Conservation (phyloP, 192 early-diverging fungal species). For the Mortierella alpina region DNA sequence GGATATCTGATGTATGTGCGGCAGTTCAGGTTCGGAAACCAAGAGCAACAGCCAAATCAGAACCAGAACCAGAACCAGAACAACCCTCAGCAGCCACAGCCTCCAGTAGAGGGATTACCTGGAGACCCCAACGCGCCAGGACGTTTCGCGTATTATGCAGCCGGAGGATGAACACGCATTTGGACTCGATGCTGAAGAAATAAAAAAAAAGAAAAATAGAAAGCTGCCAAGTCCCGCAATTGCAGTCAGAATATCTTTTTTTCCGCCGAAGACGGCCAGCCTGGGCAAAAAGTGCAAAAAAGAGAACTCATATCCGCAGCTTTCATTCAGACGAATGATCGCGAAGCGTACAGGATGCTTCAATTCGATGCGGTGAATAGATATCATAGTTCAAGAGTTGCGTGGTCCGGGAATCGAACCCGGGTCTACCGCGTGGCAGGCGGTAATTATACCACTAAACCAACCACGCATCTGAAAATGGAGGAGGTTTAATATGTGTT, state of each 20-base stretch:
- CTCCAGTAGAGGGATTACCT: conserved; percentile 14
- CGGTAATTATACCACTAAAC: conserved; percentile 84
- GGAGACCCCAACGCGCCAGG: conserved; percentile 43
- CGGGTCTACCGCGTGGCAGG: conserved; percentile 83
- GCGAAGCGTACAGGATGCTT: no score
- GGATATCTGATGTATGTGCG: conserved; percentile 70
- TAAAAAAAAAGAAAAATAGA: no score
- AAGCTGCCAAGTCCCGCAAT: no score
- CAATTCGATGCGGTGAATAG: no score
- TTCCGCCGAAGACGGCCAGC: no score
- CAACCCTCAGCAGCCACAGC: conserved; percentile 1
- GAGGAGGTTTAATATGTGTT: no score
- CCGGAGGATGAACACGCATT: conserved; percentile 20
- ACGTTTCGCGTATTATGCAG: conserved; percentile 47
- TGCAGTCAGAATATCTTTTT: no score
- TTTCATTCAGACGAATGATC: no score
- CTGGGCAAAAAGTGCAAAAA: no score
- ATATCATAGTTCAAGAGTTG: conserved; percentile 13
- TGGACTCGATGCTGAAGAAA: no score
- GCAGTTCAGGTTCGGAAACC: conserved; percentile 61
- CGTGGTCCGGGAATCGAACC: conserved; percentile 80
- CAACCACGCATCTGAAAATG: conserved; percentile 34
- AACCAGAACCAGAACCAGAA: conserved; percentile 15
- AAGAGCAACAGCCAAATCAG: conserved; percentile 17
- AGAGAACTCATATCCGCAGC: no score